Percentiles rank a stretch among this genome's conserved stretches.
These are phyloP conservation scores for Mortierella sp. DNA, from an alignment of 371 early-diverging fungal genomes.

Conservation along the genomic window DNA sequence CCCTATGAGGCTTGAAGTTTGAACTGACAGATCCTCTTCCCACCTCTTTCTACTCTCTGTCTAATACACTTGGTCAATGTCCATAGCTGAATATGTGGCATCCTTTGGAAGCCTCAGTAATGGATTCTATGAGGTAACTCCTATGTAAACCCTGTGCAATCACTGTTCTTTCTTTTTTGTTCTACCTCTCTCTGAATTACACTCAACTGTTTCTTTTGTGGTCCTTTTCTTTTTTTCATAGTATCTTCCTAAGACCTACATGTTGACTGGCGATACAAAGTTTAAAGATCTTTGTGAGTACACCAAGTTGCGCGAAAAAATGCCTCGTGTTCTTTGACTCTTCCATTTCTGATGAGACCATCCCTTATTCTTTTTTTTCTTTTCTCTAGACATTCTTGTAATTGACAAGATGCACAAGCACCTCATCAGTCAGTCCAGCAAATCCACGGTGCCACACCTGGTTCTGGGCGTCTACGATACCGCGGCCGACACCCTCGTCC, in stretches of 20 bases:
- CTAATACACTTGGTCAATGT: too few relatives aligned
- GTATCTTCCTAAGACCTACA: conserved; percentile 77
- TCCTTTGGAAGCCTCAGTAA: conserved; percentile 69
- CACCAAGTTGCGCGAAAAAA: conserved; percentile 61
- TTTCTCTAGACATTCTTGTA: conserved; percentile 59
- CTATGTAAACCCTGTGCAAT: neutral
- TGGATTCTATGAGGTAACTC: conserved; percentile 63
- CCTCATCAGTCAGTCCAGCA: conserved; percentile 62
- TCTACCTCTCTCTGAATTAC: too few relatives aligned
- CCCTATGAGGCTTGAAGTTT: too few relatives aligned
- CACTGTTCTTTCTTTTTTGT: too few relatives aligned
- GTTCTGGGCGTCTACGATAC: conserved; percentile 64
- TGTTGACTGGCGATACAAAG: conserved; percentile 63
- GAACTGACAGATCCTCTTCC: neutral
- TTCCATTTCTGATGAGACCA: conserved; percentile 23
- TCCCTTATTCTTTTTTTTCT: neutral
- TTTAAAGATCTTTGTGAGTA: conserved; percentile 59
- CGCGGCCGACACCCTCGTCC: conserved; percentile 35
- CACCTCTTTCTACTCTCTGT: neutral
- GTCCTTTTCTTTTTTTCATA: conserved; percentile 31
- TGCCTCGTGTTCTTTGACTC: conserved; percentile 53
- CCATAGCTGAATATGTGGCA: conserved; percentile 37
- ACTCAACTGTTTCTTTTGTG: neutral
- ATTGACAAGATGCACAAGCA: conserved; percentile 66
- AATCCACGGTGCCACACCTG: conserved; percentile 55